Evolutionary conservation across 805 yeast genomes (phyloP), one percentile per base, ranked within the genome.

Genomic region (Cyberlindnera mississippiensis): DNA sequence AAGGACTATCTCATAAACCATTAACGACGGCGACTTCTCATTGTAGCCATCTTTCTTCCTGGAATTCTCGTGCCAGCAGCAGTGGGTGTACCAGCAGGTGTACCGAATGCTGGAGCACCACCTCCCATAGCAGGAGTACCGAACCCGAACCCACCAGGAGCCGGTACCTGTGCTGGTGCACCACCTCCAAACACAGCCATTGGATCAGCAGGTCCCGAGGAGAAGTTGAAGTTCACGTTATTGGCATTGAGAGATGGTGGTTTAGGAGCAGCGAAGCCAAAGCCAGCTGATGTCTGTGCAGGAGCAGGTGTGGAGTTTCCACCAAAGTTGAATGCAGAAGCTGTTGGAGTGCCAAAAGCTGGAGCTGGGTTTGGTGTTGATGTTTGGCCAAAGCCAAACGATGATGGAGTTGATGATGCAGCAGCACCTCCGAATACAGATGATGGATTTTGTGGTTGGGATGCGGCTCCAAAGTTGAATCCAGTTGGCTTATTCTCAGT

Each of bases 41-140:
- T 46, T 30, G 51, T 56, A 22, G 60, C 61, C 26, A 56, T 50
- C 26, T 42, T 52, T 52, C 61, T 53, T 4, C 59, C 55, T 13
- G 50, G 46, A 7, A 46, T 46, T 24, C 52, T 41, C 18, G 55
- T 33, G 14, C 33, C 38, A 12, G 46, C 39, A 3, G 41, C 42
- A 15, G 47, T 37, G 20, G 57, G 56, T 3, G 55, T 49, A n/a
- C 52, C 51, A 41, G 49, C 41, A 19, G 52, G 42, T 9, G 48
- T 40, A 24, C 48, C 50, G 28, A 49, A 46, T 11, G 30, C 6
- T n/a, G 39, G 36, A 17, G 30, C 28, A 2, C 46, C 45, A 12
- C 36, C 45, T 12, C 36, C 41, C 9, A 38, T 39, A 20, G 46
- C 46, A 11, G 45, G 40, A 7, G 44, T 37, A 14, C 44, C 40